These are phyloP conservation scores for Ascocoryne sarcoides DNA, from an alignment of 2,329 filamentous ascomycete genomes.

Conservation along the genomic window DNA sequence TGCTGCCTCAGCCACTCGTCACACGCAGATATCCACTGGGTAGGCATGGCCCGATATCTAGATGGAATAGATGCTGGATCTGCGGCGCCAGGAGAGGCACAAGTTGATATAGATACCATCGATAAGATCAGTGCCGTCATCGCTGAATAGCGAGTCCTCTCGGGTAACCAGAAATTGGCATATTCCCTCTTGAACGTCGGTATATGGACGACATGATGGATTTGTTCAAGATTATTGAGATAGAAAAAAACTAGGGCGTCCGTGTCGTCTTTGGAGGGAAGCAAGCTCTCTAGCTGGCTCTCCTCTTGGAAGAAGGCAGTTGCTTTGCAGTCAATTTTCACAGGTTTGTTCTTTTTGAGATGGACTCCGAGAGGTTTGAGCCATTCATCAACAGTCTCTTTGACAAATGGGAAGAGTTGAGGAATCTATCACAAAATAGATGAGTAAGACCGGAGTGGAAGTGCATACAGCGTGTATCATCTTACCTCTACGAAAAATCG, in stretches of 20 bases:
- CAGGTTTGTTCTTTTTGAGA: slow-evolving; percentile 5
- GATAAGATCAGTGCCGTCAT: slow-evolving; percentile 21
- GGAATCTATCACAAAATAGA: slow-evolving; percentile 4
- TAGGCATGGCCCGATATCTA: slow-evolving; percentile 48
- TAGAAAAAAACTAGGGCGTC: slow-evolving; percentile 6
- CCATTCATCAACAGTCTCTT: slow-evolving; percentile 8
- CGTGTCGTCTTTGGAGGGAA: slow-evolving; percentile 5
- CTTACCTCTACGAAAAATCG: slow-evolving; percentile 7
- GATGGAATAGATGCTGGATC: slow-evolving; percentile 44
- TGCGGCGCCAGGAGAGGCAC: slow-evolving; percentile 38
- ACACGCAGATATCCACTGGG: slow-evolving; percentile 47
- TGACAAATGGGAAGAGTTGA: slow-evolving; percentile 9
- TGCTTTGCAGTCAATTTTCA: not conserved
- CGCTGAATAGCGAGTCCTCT: slow-evolving; percentile 2
- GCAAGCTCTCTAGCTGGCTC: not conserved
- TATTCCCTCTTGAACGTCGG: slow-evolving; percentile 9
- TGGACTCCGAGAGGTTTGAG: slow-evolving; percentile 5
- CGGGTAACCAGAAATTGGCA: slow-evolving; percentile 3
- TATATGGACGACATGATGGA: slow-evolving; percentile 8
- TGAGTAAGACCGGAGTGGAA: not conserved
- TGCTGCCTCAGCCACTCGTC: slow-evolving; percentile 46
- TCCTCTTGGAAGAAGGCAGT: not conserved
- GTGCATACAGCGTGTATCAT: not conserved
- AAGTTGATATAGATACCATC: slow-evolving; percentile 49
- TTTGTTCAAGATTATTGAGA: slow-evolving; percentile 4